Percentiles rank a stretch among this genome's conserved stretches.
Conservation (phyloP, 306 rosid species). For the Calophaca sinica region DNA sequence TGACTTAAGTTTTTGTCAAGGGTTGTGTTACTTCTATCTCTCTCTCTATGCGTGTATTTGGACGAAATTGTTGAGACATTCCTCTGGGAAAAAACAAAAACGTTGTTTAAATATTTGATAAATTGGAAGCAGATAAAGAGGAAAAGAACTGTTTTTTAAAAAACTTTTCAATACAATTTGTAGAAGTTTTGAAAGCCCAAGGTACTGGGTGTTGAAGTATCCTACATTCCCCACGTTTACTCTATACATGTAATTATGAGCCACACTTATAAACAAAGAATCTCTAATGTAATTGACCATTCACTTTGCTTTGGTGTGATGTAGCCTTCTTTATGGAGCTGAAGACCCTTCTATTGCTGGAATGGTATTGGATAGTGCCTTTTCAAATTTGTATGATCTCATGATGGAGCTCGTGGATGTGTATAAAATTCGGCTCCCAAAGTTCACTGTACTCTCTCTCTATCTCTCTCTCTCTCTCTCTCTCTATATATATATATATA, state of each 20-base stretch:
- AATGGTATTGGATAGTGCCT: slow-evolving; percentile 99
- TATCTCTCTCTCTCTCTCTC: slow-evolving; percentile 31
- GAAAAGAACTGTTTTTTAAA: not conserved
- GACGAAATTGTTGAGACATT: slow-evolving; percentile 33
- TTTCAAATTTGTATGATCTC: slow-evolving; percentile 87
- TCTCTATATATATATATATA: not conserved
- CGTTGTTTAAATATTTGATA: slow-evolving; percentile 6
- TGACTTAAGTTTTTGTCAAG: too few relatives aligned
- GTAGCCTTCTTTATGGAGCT: slow-evolving; percentile 98
- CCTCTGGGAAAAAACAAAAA: not conserved
- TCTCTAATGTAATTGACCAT: slow-evolving; percentile 31
- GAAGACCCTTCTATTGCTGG: slow-evolving; percentile 98
- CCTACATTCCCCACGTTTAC: slow-evolving; percentile 20
- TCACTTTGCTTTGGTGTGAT: slow-evolving; percentile 47
- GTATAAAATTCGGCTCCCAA: slow-evolving; percentile 96
- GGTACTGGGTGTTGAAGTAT: slow-evolving; percentile 29
- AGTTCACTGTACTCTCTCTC: slow-evolving; percentile 78
- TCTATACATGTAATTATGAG: slow-evolving; percentile 28
- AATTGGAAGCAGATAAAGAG: slow-evolving; percentile 28
- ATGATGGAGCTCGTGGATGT: slow-evolving; percentile 99
- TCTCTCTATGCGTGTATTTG: not conserved
- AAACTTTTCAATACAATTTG: not conserved
- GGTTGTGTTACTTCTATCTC: not conserved
- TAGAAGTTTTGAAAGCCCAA: slow-evolving; percentile 20
- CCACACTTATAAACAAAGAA: not conserved